Conservation (phyloP, 371 early-diverging fungal genomes). For the Mucor racemosus region DNA sequence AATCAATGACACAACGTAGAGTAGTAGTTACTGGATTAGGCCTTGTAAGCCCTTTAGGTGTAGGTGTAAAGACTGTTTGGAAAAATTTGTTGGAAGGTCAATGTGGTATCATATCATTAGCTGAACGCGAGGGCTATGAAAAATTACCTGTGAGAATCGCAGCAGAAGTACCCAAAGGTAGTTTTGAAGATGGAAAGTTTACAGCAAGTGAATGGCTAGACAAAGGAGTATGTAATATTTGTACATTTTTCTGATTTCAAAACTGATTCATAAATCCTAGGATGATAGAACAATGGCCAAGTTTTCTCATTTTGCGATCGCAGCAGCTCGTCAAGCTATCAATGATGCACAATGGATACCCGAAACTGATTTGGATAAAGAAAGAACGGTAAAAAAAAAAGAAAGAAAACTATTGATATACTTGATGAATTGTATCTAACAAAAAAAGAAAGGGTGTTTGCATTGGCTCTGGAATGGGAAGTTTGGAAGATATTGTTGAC, state of each 20-base stretch:
- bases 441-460: conserved; percentile 72
- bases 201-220: conserved; percentile 74
- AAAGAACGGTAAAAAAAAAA: conserved; percentile 54
- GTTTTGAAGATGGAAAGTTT: conserved; percentile 62
- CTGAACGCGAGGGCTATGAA: conserved; percentile 51
- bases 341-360: conserved; percentile 78
- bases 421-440: background rate
- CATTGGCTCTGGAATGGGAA: conserved; percentile 92
- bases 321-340: conserved; percentile 87
- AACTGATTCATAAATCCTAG: conserved; percentile 37
- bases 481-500: conserved; percentile 80
- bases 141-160: conserved; percentile 82
- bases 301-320: conserved; percentile 89
- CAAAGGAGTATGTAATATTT: conserved; percentile 58
- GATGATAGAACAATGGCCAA: conserved; percentile 79
- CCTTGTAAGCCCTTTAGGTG: conserved; percentile 91
- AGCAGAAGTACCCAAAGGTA: conserved; percentile 70
- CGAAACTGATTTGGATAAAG: conserved; percentile 56
- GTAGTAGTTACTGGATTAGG: conserved; percentile 97
- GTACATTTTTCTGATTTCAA: too few species aligned
- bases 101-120: conserved; percentile 81
- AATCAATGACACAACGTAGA: conserved; percentile 37
- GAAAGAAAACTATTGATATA: background rate
- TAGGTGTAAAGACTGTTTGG: conserved; percentile 79
- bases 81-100: conserved; percentile 70